A percentile compares a stretch with the other conserved stretches of the same genome.
These are phyloP conservation scores for Boletellus ananas DNA, from an alignment of 768 basidiomycete genomes.

Conservation along the genomic window DNA sequence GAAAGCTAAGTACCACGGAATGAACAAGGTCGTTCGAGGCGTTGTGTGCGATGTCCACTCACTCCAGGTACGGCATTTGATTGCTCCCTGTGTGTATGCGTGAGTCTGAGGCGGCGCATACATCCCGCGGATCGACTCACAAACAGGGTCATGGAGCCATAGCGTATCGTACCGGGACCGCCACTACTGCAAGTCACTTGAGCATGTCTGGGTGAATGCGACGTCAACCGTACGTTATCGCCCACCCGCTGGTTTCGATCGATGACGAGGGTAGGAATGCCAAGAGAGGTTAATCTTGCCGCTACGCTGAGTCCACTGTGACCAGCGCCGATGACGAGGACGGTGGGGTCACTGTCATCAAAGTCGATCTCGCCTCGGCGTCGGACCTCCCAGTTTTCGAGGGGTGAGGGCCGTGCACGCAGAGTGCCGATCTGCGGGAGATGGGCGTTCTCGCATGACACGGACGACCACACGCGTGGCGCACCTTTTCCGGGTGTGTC, in stretches of 20 bases:
- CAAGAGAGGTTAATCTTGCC: slow-evolving; percentile 55
- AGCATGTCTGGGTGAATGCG: background rate
- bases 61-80: slow-evolving; percentile 55
- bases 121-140: slow-evolving; percentile 31
- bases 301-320: slow-evolving; percentile 64
- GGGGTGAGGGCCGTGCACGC: slow-evolving; percentile 39
- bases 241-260: slow-evolving; percentile 50
- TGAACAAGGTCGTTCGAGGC: background rate
- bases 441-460: background rate
- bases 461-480: background rate
- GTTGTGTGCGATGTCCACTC: slow-evolving; percentile 14
- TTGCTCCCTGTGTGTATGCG: slow-evolving; percentile 38
- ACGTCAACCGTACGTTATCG: slow-evolving; percentile 33
- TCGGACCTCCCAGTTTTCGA: slow-evolving; percentile 49
- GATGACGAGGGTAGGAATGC: slow-evolving; percentile 50
- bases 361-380: slow-evolving; percentile 43
- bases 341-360: slow-evolving; percentile 46
- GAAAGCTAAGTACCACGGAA: slow-evolving; percentile 38
- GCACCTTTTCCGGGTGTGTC: slow-evolving; percentile 44
- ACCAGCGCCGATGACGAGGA: slow-evolving; percentile 61
- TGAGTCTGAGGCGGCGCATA: slow-evolving; percentile 3
- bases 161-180: slow-evolving; percentile 54
- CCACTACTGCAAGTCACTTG: slow-evolving; percentile 33
- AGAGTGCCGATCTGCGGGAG: slow-evolving; percentile 31
- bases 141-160: slow-evolving; percentile 49